A percentile compares a stretch with the other conserved stretches of the same genome.
These are phyloP conservation scores for Arthroderma sp. DNA, from an alignment of 2,329 filamentous ascomycete species.

Conservation along the genomic window DNA sequence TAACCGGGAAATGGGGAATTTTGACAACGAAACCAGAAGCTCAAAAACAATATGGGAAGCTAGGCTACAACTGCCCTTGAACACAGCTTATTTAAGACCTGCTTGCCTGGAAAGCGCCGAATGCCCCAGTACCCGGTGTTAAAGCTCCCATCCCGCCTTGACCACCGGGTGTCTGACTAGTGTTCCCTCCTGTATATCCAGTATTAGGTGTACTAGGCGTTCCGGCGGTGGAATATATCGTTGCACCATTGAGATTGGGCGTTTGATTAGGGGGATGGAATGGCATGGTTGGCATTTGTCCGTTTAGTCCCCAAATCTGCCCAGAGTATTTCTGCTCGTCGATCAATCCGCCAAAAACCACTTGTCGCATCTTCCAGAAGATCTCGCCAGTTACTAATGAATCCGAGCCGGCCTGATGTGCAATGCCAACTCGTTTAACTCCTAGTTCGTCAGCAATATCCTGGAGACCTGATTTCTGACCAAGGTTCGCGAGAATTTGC, in stretches of 20 bases:
- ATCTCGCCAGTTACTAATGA: constrained; percentile 85
- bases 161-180: constrained; percentile 27
- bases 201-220: constrained; percentile 57
- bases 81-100: too few species aligned
- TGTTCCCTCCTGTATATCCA: constrained; percentile 37
- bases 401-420: constrained; percentile 88
- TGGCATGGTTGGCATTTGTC: constrained; percentile 45
- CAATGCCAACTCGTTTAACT: constrained; percentile 72
- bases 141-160: constrained; percentile 52
- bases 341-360: constrained; percentile 73
- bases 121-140: constrained; percentile 64
- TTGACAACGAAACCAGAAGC: too few species aligned
- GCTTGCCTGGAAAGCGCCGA: constrained; percentile 50
- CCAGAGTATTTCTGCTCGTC: constrained; percentile 66
- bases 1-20: too few species aligned
- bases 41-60: too few species aligned
- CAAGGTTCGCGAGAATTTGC: constrained; percentile 70
- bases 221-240: constrained; percentile 35
- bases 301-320: constrained; percentile 86
- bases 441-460: constrained; percentile 88
- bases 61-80: too few species aligned
- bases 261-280: constrained; percentile 36
- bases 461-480: constrained; percentile 82
- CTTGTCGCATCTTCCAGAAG: constrained; percentile 83
- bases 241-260: constrained; percentile 42